Evolutionary conservation across 106 monocot genomes (phyloP), one percentile per base, ranked within the genome.

Genomic region (Allium sativum): DNA sequence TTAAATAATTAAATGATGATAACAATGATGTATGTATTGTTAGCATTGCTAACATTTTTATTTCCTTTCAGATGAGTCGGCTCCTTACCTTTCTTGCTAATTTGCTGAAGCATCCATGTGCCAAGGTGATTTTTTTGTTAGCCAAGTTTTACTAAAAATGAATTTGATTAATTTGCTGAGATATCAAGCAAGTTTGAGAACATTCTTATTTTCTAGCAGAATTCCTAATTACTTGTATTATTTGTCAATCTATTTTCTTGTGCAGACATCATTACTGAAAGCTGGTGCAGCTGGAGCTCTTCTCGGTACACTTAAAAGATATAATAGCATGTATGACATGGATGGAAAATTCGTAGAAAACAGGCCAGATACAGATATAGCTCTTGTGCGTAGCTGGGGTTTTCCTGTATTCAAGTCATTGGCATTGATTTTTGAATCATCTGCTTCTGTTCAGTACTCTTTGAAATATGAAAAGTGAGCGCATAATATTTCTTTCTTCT

Each of bases 41-140:
- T 31, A 31, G 31, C 31, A 31, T 31, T 31, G 31, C 5, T 20
- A 44, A 12, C 12, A 48, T 61, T 68, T 17, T 4, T 14, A 6
- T 55, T 22, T 21, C 18, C 14, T 65, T 77, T 61, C 76, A 98
- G 98, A 78, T 88, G 65, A 73, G 75, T 78, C 80, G 84, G 58
- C 77, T 92, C 70, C 80, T 98, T 54, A 18, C 82, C 50, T 98
- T 98, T 76, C 40, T 87, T 77, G 79, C 84, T 57, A 81, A 72
- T 22, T 80, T 98, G 74, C 70, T 78, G 60, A 92, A 98, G 72
- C 92, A 98, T 69, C 88, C 87, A 20, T 55, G 60, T 46, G 68
- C 74, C 57, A 84, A 81, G 98, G 98, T 92, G 67, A 58, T 10
- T 64, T 21, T 12, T 55, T 21, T 12, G 52, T 19, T 68, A 54